Percentiles rank a stretch among this genome's conserved stretches.
Evolutionary conservation across 257 asterid species (phyloP).

Genomic region (Solanum sparsipilum): DNA sequence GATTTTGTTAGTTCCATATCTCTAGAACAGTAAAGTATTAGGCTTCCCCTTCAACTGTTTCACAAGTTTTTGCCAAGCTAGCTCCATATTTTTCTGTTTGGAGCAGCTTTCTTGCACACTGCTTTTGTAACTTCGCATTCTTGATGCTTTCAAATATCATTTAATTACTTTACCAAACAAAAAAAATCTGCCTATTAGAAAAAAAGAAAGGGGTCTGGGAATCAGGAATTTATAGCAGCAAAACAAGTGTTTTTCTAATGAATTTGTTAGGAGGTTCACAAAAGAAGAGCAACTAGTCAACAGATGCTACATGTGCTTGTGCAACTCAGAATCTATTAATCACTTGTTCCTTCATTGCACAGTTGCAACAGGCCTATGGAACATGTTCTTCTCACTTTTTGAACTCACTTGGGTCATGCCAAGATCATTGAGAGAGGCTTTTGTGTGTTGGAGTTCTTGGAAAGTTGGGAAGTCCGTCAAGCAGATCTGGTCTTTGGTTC

Average conservation of each 20-base stretch:
- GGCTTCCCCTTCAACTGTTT: background rate
- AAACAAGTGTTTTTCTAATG: background rate
- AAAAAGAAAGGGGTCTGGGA: background rate
- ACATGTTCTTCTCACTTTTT: too few species aligned
- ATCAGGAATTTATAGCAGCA: background rate
- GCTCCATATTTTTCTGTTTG: background rate
- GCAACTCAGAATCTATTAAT: too few species aligned
- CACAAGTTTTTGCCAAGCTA: background rate
- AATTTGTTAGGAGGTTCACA: background rate
- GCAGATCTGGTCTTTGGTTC: too few species aligned
- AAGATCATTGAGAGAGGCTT: too few species aligned
- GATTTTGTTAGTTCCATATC: background rate
- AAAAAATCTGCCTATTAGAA: background rate
- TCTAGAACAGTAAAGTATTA: background rate
- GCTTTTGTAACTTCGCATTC: background rate
- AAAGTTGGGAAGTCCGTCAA: too few species aligned
- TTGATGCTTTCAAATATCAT: too few species aligned
- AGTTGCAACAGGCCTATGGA: too few species aligned
- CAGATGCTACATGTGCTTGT: too few species aligned
- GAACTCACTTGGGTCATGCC: too few species aligned
- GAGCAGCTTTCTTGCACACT: background rate
- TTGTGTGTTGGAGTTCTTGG: too few species aligned
- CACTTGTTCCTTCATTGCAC: too few species aligned
- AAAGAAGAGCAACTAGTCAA: background rate
- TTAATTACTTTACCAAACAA: too few species aligned